Evolutionary conservation across 768 basidiomycete genomes (phyloP).

Genomic region (Boletus reticuloceps): DNA sequence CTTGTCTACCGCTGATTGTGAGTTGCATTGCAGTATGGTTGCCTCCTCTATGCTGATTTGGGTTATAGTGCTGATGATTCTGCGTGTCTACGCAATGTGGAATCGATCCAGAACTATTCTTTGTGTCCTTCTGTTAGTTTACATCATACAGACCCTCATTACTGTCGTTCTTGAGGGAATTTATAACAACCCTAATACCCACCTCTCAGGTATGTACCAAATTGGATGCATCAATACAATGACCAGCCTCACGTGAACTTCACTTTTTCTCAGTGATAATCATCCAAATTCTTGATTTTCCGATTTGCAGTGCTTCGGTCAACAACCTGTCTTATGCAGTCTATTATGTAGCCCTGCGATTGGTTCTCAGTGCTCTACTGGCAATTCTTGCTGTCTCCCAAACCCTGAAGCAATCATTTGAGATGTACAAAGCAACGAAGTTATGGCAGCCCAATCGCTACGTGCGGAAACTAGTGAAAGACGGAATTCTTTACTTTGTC

Average conservation of each 20-base stretch:
- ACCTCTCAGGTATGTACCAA: background rate
- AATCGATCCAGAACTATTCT: background rate
- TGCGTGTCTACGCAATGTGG: background rate
- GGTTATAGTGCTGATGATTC: conserved; percentile 6
- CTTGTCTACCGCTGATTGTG: background rate
- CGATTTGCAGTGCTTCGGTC: background rate
- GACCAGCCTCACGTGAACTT: background rate
- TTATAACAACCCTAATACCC: background rate
- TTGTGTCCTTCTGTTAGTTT: background rate
- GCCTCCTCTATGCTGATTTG: background rate
- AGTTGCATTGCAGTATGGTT: background rate
- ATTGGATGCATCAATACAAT: background rate
- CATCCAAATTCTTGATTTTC: background rate
- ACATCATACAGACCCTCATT: background rate
- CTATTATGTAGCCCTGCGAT: background rate
- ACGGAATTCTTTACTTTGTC: background rate
- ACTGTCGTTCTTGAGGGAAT: background rate
- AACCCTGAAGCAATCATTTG: background rate
- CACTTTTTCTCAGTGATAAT: background rate
- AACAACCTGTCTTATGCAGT: no score
- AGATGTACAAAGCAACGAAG: background rate
- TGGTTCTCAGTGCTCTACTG: background rate
- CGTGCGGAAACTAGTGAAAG: background rate
- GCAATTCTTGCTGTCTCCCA: background rate
- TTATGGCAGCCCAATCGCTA: background rate